Evolutionary conservation across 495 filamentous ascomycete genomes (phyloP).

Genomic region (Neurospora cerealis): DNA sequence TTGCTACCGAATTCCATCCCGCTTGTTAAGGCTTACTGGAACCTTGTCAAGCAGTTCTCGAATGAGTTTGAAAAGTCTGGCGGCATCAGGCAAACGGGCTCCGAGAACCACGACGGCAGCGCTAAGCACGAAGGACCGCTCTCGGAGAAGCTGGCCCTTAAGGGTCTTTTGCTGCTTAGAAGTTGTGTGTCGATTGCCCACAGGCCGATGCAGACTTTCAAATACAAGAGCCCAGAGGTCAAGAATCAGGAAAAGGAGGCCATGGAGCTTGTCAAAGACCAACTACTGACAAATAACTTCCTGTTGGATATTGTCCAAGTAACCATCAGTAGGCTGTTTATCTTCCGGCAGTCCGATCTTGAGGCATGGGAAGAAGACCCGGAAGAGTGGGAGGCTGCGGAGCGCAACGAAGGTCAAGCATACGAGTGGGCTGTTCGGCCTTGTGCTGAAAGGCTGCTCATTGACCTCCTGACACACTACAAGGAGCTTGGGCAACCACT

Average conservation of each 20-base stretch:
- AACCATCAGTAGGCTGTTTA: conserved; percentile 78
- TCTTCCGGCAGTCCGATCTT: conserved; percentile 76
- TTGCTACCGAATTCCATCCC: conserved; percentile 65
- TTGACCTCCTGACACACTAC: conserved; percentile 82
- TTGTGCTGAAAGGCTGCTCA: conserved; percentile 86
- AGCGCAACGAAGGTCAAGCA: conserved; percentile 67
- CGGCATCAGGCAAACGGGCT: conserved; percentile 36
- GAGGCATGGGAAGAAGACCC: conserved; percentile 86
- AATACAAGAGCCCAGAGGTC: conserved; percentile 58
- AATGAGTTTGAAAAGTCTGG: conserved; percentile 50
- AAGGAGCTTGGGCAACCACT: conserved; percentile 67
- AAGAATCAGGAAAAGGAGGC: conserved; percentile 61
- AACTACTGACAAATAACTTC: conserved; percentile 65
- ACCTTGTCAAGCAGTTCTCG: conserved; percentile 62
- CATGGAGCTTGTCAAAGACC: conserved; percentile 50
- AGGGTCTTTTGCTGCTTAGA: conserved; percentile 73
- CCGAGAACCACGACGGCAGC: conserved; percentile 38
- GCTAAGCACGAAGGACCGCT: conserved; percentile 48
- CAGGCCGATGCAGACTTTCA: conserved; percentile 69
- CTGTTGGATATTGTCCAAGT: conserved; percentile 70
- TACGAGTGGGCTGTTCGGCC: conserved; percentile 84
- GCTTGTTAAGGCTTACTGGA: conserved; percentile 76
- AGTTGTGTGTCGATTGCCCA: conserved; percentile 77
- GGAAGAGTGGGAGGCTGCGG: conserved; percentile 81
- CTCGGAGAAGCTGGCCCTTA: conserved; percentile 65